Evolutionary conservation across 1,139 yeast genomes (phyloP).

Genomic region (Suhomyces panamericanus): DNA sequence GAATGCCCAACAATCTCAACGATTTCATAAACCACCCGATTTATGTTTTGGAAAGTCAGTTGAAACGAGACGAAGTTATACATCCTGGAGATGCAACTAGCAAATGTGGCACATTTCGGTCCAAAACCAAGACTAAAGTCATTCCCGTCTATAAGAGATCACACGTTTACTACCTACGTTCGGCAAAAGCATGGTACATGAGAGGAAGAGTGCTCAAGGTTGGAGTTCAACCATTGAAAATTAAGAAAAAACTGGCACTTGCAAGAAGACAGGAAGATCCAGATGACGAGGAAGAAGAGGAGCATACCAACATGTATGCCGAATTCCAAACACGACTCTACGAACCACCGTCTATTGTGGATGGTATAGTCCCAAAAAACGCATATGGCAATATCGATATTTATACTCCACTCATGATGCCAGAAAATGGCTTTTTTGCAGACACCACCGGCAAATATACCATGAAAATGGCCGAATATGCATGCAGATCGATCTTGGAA

Average conservation of each 20-base stretch:
- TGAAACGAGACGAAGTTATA: constrained; percentile 69
- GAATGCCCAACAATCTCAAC: constrained; percentile 79
- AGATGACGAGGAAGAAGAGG: constrained; percentile 51
- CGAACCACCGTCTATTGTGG: constrained; percentile 60
- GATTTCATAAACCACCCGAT: constrained; percentile 88
- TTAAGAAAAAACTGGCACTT: constrained; percentile 20
- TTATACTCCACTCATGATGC: constrained; percentile 77
- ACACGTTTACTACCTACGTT: constrained; percentile 61
- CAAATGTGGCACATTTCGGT: constrained; percentile 68
- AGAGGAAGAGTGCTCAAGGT: constrained; percentile 72
- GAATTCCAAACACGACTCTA: constrained; percentile 74
- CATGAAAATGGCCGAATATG: constrained; percentile 56
- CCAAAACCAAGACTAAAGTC: constrained; percentile 32
- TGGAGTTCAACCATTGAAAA: constrained; percentile 68
- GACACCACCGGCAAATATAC: constrained; percentile 25
- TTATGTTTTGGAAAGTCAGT: constrained; percentile 77
- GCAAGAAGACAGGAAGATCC: constrained; percentile 15
- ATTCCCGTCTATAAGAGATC: constrained; percentile 65
- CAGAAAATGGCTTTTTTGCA: constrained; percentile 72
- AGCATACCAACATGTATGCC: constrained; percentile 61
- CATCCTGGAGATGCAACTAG: constrained; percentile 59
- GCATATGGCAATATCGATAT: constrained; percentile 82
- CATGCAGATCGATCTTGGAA: constrained; percentile 61
- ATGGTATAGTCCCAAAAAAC: constrained; percentile 73
- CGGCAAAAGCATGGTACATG: constrained; percentile 87